phyloP scores from a whole-genome alignment of 306 rosid genomes.

The Vigna trinervia region DNA sequence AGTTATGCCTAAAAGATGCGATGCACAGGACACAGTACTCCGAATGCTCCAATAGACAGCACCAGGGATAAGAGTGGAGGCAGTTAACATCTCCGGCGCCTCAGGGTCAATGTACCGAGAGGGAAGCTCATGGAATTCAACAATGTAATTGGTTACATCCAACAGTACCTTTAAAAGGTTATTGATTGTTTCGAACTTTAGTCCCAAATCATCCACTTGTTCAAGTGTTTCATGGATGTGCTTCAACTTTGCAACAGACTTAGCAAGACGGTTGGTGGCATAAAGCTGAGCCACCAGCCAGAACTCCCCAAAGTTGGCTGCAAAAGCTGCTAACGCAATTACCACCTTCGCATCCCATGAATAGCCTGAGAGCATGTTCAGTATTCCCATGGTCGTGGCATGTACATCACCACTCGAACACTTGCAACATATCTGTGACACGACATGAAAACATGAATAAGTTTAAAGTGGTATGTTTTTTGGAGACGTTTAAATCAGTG shows the following conservation, averaged over 20 bases:
- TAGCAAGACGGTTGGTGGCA: conserved; percentile 60
- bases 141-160: conserved; percentile 59
- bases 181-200: conserved; percentile 56
- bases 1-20: conserved; percentile 55
- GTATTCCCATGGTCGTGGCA: conserved; percentile 60
- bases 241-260: conserved; percentile 56
- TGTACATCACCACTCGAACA: conserved; percentile 59
- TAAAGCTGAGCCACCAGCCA: conserved; percentile 60
- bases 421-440: conserved; percentile 61
- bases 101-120: conserved; percentile 51
- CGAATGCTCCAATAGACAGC: conserved; percentile 79
- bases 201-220: conserved; percentile 45
- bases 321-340: conserved; percentile 66
- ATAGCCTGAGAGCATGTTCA: conserved; percentile 54
- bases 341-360: conserved; percentile 78
- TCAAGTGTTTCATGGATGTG: conserved; percentile 60
- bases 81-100: conserved; percentile 35
- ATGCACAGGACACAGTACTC: conserved; percentile 61
- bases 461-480: not conserved
- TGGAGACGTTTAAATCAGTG: not conserved
- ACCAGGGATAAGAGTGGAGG: conserved; percentile 53
- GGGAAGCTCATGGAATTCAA: conserved; percentile 62
- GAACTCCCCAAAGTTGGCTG: conserved; percentile 65
- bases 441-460: conserved; percentile 20
- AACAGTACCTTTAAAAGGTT: conserved; percentile 55